phyloP scores from a whole-genome alignment of 805 yeast species.

The Komagataella pastoris region DNA sequence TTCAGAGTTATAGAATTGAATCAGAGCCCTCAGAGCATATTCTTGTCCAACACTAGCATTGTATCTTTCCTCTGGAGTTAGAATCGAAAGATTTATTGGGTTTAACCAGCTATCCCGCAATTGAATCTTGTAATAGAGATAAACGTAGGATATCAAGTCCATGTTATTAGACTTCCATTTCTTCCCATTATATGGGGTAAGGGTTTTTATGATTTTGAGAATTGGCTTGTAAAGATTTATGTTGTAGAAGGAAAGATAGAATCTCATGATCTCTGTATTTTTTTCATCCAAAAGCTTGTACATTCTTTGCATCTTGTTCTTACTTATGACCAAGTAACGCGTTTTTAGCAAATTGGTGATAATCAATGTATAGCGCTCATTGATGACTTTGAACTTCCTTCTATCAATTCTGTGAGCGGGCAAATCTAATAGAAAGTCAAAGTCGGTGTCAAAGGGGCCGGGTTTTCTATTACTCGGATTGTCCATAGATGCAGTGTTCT shows the following conservation, averaged over 20 bases:
- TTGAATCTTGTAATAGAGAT: conserved; percentile 57
- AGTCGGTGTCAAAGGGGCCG: not conserved
- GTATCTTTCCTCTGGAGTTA: conserved; percentile 56
- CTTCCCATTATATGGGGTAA: conserved; percentile 83
- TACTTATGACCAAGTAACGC: conserved; percentile 39
- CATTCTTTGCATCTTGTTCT: conserved; percentile 63
- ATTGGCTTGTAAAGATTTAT: conserved; percentile 52
- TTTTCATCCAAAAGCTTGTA: conserved; percentile 47
- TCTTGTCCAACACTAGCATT: conserved; percentile 75
- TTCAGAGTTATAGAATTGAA: conserved; percentile 62
- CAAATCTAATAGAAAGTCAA: not conserved
- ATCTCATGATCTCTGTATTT: conserved; percentile 49
- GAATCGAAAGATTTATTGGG: conserved; percentile 41
- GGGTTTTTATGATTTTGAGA: conserved; percentile 58
- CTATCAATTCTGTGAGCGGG: not conserved
- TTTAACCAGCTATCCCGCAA: conserved; percentile 81
- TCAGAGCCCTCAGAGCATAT: conserved; percentile 62
- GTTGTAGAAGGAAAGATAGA: conserved; percentile 48
- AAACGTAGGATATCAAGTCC: conserved; percentile 85
- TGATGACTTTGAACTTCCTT: not conserved
- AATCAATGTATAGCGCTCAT: conserved; percentile 8
- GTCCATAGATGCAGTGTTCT: not conserved
- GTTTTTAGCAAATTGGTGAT: conserved; percentile 38
- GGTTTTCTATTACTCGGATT: not conserved
- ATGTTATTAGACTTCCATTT: conserved; percentile 90